These are phyloP conservation scores for Silene coronaria DNA, from an alignment of 179 eudicot genomes.

Conservation along the genomic window DNA sequence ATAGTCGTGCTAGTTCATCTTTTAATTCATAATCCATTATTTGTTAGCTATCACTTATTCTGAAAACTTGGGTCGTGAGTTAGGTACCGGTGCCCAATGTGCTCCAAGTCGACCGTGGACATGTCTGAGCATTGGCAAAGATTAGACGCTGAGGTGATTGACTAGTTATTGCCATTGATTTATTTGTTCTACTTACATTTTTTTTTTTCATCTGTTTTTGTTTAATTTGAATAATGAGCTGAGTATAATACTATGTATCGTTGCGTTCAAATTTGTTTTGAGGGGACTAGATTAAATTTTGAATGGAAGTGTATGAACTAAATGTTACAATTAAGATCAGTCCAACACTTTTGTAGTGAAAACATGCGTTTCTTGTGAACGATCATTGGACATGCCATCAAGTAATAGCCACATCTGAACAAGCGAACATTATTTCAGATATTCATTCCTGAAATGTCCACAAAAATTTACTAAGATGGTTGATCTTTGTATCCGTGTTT, in stretches of 20 bases:
- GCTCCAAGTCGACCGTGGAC: conserved; percentile 58
- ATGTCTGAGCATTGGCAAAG: conserved; percentile 60
- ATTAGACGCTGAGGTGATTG: conserved; percentile 65
- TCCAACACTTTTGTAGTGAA: not conserved
- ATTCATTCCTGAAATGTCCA: not conserved
- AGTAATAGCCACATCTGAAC: not conserved
- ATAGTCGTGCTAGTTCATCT: not conserved
- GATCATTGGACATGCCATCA: not conserved
- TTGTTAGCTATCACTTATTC: not conserved
- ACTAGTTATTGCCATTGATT: not conserved
- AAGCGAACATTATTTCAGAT: not conserved
- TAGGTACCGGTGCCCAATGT: conserved; percentile 88
- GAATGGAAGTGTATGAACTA: not conserved
- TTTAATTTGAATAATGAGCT: not conserved
- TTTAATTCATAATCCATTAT: not conserved
- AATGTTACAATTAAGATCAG: not conserved
- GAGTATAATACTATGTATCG: not conserved
- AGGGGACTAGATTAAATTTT: not conserved
- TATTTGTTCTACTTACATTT: not conserved
- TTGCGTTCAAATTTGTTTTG: not conserved
- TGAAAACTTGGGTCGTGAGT: conserved; percentile 12
- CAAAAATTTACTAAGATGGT: not conserved
- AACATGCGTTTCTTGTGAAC: not conserved
- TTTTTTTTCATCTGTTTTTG: not conserved
- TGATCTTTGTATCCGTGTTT: conserved; percentile 8